Percentiles rank a stretch among this genome's conserved stretches.
phyloP scores from a whole-genome alignment of 306 rosid genomes.

The Calophaca sinica region DNA sequence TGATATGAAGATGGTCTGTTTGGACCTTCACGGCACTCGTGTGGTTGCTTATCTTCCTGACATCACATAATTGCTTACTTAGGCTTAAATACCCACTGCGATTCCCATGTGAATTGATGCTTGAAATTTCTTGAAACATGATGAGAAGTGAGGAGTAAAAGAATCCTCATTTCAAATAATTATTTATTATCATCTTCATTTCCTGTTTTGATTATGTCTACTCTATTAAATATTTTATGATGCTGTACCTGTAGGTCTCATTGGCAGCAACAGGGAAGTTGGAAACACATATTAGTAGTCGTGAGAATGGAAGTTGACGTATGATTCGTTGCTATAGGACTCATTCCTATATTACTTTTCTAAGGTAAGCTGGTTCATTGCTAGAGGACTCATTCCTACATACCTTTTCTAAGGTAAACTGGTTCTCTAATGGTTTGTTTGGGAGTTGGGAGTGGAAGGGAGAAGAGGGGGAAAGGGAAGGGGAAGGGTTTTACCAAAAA shows the following conservation, averaged over 20 bases:
- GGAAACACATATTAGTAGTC: constrained; percentile 62
- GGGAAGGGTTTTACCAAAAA: neutral
- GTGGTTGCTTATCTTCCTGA: constrained; percentile 25
- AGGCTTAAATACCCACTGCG: constrained; percentile 8
- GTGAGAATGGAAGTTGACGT: constrained; percentile 65
- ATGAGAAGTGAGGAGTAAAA: constrained; percentile 1
- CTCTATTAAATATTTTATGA: constrained; percentile 21
- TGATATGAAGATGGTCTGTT: constrained; percentile 22
- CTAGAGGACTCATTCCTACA: too few species aligned
- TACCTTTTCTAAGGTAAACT: neutral
- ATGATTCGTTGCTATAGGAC: constrained; percentile 2
- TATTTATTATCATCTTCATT: constrained; percentile 11
- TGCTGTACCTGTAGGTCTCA: constrained; percentile 70
- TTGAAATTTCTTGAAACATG: constrained; percentile 21
- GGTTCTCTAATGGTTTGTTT: neutral
- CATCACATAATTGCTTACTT: constrained; percentile 14
- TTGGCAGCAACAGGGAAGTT: constrained; percentile 87
- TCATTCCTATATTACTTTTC: constrained; percentile 28
- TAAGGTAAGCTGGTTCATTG: constrained; percentile 39
- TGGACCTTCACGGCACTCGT: constrained; percentile 1
- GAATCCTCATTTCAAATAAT: constrained; percentile 15
- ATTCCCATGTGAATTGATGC: constrained; percentile 36
- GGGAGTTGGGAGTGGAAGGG: neutral
- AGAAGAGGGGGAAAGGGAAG: too few species aligned
- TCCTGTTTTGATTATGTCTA: constrained; percentile 18